phyloP scores from a whole-genome alignment of 441 rosid genomes.

The Manihot esculenta region DNA sequence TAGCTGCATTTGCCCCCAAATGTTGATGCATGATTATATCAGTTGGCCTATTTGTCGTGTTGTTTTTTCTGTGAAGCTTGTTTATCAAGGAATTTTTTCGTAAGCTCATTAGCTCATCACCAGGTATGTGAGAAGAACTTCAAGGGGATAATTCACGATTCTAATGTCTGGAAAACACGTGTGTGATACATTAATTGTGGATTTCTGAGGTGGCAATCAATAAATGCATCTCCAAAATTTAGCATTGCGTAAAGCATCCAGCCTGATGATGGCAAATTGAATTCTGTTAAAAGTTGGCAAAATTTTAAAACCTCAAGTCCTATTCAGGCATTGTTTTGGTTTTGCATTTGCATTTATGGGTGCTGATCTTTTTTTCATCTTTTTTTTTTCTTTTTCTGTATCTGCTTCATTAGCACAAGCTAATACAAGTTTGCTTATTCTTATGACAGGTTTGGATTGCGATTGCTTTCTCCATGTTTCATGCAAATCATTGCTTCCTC shows the following conservation, averaged over 20 bases:
- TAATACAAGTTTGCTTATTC: background rate
- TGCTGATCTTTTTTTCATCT: too few relatives aligned
- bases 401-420: background rate
- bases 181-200: too few relatives aligned
- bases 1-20: conserved; percentile 69
- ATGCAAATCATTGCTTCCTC: background rate
- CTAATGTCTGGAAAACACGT: background rate
- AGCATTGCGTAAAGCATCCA: background rate
- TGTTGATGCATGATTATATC: conserved; percentile 35
- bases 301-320: background rate
- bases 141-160: background rate
- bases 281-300: background rate
- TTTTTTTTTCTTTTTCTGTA: background rate
- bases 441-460: conserved; percentile 8
- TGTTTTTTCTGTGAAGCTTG: background rate
- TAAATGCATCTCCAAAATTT: background rate
- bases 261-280: background rate
- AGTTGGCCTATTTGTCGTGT: background rate
- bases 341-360: background rate
- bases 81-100: background rate
- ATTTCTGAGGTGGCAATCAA: background rate
- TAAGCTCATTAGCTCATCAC: background rate
- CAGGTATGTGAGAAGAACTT: conserved; percentile 6
- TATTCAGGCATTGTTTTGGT: background rate
- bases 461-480: background rate